These are phyloP conservation scores for Tranzscheliella williamsii DNA, from an alignment of 1,284 basidiomycete species.

Conservation along the genomic window DNA sequence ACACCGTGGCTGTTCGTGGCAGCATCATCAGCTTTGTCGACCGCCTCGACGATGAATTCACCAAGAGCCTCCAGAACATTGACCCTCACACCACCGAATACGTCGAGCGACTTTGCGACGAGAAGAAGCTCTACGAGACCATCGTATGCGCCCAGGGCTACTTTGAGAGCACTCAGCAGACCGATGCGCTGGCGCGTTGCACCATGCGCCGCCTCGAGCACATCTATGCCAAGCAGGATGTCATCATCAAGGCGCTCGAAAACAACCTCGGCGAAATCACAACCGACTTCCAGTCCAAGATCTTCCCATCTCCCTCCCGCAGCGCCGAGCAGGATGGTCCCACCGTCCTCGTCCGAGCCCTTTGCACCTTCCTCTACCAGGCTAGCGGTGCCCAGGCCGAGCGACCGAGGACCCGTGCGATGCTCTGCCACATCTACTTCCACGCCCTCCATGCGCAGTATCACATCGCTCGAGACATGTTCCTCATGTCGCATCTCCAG, in stretches of 20 bases:
- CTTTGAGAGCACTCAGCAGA: conserved; percentile 65
- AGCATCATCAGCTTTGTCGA: conserved; percentile 73
- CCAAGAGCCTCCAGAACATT: conserved; percentile 94
- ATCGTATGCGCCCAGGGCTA: conserved; percentile 89
- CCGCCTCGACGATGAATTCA: conserved; percentile 97
- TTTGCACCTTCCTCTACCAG: conserved; percentile 92
- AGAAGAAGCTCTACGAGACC: conserved; percentile 88
- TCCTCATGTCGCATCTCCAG: conserved; percentile 97
- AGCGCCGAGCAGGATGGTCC: conserved; percentile 57
- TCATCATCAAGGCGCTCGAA: conserved; percentile 89
- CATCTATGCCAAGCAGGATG: conserved; percentile 92
- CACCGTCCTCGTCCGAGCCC: conserved; percentile 78
- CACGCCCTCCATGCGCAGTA: conserved; percentile 95
- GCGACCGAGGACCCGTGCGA: conserved; percentile 84
- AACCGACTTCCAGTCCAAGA: conserved; percentile 57
- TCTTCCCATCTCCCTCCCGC: conserved; percentile 47
- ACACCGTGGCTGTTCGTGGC: conserved; percentile 54
- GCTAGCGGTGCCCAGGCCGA: conserved; percentile 76
- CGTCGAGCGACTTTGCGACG: conserved; percentile 81
- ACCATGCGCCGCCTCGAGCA: conserved; percentile 95
- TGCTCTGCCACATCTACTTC: conserved; percentile 92
- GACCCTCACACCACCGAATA: conserved; percentile 99
- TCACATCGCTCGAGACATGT: conserved; percentile 94
- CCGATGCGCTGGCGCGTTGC: conserved; percentile 67
- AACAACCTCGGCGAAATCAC: conserved; percentile 60